Evolutionary conservation across 2,329 filamentous ascomycete species (phyloP).

Genomic region (Sarocladium strictum): DNA sequence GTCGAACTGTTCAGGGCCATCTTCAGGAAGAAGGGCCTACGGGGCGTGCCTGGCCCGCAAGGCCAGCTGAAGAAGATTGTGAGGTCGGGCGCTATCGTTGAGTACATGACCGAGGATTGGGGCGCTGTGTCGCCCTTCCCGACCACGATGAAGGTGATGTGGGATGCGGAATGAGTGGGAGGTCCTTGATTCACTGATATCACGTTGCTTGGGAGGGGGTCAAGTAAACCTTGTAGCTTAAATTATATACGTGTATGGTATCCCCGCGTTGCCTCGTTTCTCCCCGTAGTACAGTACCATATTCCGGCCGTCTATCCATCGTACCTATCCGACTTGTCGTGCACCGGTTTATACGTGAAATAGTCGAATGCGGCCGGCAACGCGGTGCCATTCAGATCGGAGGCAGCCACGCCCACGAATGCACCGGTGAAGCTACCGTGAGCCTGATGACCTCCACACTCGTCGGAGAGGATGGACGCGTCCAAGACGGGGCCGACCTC

Average conservation of each 20-base stretch:
- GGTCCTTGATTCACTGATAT: no score
- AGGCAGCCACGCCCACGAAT: conserved; percentile 51
- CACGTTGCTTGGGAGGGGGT: not conserved
- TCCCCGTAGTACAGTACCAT: no score
- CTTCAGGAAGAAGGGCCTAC: conserved; percentile 54
- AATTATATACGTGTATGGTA: not conserved
- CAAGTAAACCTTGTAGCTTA: not conserved
- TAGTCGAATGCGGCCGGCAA: conserved; percentile 43
- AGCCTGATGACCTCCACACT: conserved; percentile 55
- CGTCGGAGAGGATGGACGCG: conserved; percentile 54
- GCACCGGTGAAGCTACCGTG: conserved; percentile 61
- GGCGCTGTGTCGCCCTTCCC: conserved; percentile 42
- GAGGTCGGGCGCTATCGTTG: conserved; percentile 45
- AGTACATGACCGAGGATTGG: conserved; percentile 64
- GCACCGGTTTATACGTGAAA: conserved; percentile 43
- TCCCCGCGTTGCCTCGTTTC: no score
- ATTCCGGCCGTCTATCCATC: conserved; percentile 19
- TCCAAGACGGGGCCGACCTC: conserved; percentile 51
- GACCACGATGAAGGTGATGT: conserved; percentile 47
- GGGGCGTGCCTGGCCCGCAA: conserved; percentile 56
- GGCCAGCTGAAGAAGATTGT: conserved; percentile 62
- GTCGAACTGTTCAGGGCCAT: conserved; percentile 63
- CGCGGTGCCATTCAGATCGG: conserved; percentile 47
- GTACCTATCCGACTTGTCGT: conserved; percentile 42
- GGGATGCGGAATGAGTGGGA: conserved; percentile 41